Conservation (phyloP, 805 yeast species). For the Hemisphaericaspora nanyangensis region DNA sequence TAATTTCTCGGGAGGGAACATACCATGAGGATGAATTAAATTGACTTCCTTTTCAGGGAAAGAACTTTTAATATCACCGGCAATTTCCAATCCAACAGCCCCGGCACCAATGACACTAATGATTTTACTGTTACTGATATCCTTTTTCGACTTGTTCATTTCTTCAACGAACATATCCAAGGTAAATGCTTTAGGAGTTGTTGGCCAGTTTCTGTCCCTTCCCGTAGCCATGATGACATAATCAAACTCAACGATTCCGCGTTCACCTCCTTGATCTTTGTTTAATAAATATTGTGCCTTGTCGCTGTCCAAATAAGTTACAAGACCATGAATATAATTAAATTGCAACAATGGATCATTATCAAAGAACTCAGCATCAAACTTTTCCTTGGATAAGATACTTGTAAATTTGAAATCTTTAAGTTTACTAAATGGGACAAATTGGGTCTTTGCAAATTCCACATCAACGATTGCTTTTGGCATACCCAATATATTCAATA, state of each 20-base stretch:
- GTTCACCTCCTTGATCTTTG: constrained; percentile 5
- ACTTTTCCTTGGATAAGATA: constrained; percentile 21
- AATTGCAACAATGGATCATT: constrained; percentile 16
- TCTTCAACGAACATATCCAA: constrained; percentile 35
- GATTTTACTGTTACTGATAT: constrained; percentile 29
- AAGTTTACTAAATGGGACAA: constrained; percentile 27
- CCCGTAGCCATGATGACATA: constrained; percentile 48
- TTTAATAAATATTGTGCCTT: constrained; percentile 25
- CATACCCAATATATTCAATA: constrained; percentile 37
- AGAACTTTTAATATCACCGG: constrained; percentile 35
- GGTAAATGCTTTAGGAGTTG: constrained; percentile 45
- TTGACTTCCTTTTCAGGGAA: constrained; percentile 31
- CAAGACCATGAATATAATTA: constrained; percentile 32
- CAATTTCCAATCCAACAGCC: constrained; percentile 41
- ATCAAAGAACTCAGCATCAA: constrained; percentile 13
- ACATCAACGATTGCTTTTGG: constrained; percentile 37
- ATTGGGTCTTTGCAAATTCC: constrained; percentile 38
- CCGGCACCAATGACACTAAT: constrained; percentile 45
- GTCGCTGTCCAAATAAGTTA: constrained; percentile 20
- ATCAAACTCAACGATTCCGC: constrained; percentile 34
- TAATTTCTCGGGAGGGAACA: constrained; percentile 37
- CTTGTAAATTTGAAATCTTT: constrained; percentile 25
- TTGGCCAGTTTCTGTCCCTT: constrained; percentile 51
- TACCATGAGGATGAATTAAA: constrained; percentile 34
- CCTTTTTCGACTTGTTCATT: constrained; percentile 31